Percentiles rank a stretch among this genome's conserved stretches.
Conservation (phyloP, 2,329 filamentous ascomycete genomes). For the Keithomyces neogunnii region DNA sequence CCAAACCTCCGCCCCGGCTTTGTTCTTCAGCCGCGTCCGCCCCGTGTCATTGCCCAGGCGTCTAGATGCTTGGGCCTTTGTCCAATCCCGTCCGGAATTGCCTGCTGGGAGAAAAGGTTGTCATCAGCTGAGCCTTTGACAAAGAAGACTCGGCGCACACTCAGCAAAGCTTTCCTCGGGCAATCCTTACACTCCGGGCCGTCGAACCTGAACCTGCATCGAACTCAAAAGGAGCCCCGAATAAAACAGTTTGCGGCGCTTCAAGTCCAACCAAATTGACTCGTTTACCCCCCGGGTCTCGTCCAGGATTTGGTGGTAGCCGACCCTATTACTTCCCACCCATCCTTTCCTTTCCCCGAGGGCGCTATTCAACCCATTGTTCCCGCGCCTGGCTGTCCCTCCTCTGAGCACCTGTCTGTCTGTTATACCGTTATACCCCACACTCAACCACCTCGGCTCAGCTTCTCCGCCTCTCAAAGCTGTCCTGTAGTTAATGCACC, state of each 20-base stretch:
- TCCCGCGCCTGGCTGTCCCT: too few species aligned
- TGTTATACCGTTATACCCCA: not conserved
- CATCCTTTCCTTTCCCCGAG: too few species aligned
- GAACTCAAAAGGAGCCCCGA: too few species aligned
- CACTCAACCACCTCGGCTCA: not conserved
- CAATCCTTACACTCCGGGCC: not conserved
- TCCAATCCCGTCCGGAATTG: not conserved
- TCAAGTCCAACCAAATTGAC: not conserved
- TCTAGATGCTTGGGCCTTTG: not conserved
- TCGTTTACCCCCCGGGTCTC: too few species aligned
- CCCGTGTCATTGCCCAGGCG: not conserved
- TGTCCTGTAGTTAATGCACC: too few species aligned
- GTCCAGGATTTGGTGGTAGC: too few species aligned
- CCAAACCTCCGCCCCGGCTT: not conserved
- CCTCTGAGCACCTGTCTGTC: too few species aligned
- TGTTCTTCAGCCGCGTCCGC: not conserved
- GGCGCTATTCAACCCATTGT: too few species aligned
- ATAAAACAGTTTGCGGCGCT: not conserved
- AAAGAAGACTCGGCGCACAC: not conserved
- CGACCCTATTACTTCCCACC: too few species aligned
- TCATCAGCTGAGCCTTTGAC: not conserved
- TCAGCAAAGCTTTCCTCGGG: not conserved
- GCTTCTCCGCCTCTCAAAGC: not conserved
- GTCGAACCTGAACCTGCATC: too few species aligned
- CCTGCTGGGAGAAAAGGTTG: too few species aligned